Conservation (phyloP, 2,329 filamentous ascomycete species). For the Amauroascus verrucosus region DNA sequence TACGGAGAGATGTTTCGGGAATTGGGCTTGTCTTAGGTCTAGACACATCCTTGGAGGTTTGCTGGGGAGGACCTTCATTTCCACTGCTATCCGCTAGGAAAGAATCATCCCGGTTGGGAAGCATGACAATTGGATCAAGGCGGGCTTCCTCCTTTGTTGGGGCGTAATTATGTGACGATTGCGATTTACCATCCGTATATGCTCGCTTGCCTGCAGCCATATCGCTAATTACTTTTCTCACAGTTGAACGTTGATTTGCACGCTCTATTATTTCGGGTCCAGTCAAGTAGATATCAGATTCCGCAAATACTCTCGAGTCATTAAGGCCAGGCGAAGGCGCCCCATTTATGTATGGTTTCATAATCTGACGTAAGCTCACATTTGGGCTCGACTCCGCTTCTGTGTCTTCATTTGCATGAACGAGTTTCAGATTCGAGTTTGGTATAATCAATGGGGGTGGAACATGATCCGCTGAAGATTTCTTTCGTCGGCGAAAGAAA, state of each 20-base stretch:
- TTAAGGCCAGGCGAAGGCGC: slow-evolving; percentile 17
- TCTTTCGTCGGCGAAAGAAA: slow-evolving; percentile 89
- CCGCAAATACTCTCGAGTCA: slow-evolving; percentile 19
- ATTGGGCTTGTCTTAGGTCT: slow-evolving; percentile 20
- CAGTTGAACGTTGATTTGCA: background rate
- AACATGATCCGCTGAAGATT: slow-evolving; percentile 59
- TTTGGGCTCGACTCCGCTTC: slow-evolving; percentile 49
- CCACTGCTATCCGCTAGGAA: slow-evolving; percentile 30
- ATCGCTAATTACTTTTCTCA: background rate
- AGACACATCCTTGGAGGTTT: slow-evolving; percentile 10
- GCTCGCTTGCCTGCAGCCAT: background rate
- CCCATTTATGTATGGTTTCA: slow-evolving; percentile 67
- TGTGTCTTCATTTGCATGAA: slow-evolving; percentile 15
- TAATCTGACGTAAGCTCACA: slow-evolving; percentile 73
- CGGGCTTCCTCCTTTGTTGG: slow-evolving; percentile 19
- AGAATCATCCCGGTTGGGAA: slow-evolving; percentile 23
- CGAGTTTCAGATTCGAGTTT: slow-evolving; percentile 32
- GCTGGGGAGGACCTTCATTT: slow-evolving; percentile 23
- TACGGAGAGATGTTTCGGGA: slow-evolving; percentile 8
- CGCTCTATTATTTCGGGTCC: slow-evolving; percentile 5
- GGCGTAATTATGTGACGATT: background rate
- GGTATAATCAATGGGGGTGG: slow-evolving; percentile 47
- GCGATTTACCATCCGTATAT: background rate
- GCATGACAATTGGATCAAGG: slow-evolving; percentile 22
- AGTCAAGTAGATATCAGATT: background rate